Conservation (phyloP, 495 filamentous ascomycete species). For the Talaromyces thailandensis region DNA sequence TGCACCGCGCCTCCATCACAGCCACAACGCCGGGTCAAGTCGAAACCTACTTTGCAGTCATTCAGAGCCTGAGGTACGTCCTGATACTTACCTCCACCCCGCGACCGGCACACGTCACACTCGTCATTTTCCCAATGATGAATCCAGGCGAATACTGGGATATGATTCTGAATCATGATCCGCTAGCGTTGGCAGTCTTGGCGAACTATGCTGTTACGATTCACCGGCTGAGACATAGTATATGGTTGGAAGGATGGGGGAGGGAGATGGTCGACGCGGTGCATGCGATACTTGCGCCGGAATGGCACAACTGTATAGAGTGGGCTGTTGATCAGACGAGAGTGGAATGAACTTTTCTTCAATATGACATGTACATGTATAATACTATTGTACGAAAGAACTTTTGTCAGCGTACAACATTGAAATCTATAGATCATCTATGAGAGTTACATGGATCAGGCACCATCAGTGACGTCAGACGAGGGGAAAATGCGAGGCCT, state of each 20-base stretch:
- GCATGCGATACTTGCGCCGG: not conserved
- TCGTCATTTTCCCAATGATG: not conserved
- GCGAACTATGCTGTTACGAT: conserved; percentile 39
- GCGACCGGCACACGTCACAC: not conserved
- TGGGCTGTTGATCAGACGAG: conserved; percentile 1
- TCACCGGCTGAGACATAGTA: conserved; percentile 28
- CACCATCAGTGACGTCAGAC: not conserved
- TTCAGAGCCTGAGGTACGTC: not conserved
- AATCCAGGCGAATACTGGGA: conserved; percentile 36
- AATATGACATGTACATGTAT: not conserved
- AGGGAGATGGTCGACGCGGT: conserved; percentile 5
- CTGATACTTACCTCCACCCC: not conserved
- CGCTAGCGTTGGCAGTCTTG: conserved; percentile 44
- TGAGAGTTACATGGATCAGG: not conserved
- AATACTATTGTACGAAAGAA: no score
- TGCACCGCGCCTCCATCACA: not conserved
- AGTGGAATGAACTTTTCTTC: not conserved
- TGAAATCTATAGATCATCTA: no score
- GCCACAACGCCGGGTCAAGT: not conserved
- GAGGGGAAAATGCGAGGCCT: no score
- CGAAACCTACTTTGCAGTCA: not conserved
- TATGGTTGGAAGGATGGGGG: conserved; percentile 42
- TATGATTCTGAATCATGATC: conserved; percentile 39
- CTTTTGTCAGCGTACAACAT: no score
- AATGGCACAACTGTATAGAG: conserved; percentile 4